Percentiles rank a stretch among this genome's conserved stretches.
These are phyloP conservation scores for Diplodia corticola DNA, from an alignment of 2,329 filamentous ascomycete genomes.

Conservation along the genomic window DNA sequence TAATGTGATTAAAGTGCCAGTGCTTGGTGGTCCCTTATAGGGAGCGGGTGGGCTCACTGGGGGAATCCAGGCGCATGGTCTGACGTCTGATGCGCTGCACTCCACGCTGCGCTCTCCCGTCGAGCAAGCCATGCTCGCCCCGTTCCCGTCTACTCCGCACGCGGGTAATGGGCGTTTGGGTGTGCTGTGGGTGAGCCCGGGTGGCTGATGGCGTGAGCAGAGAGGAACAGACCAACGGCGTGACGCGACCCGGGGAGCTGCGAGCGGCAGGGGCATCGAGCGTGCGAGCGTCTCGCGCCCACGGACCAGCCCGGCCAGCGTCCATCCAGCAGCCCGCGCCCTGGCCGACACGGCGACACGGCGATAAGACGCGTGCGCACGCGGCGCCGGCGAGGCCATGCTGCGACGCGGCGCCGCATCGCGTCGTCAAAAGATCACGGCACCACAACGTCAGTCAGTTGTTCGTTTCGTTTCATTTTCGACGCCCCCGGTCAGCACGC, in stretches of 20 bases:
- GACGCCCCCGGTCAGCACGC: neutral
- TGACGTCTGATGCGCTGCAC: conserved; percentile 17
- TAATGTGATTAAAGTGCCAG: neutral
- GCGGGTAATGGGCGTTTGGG: neutral
- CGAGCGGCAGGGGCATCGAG: neutral
- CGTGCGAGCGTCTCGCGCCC: neutral
- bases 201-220: conserved; percentile 9
- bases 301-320: neutral
- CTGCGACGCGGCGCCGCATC: neutral
- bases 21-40: neutral
- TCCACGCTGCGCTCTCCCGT: conserved; percentile 17
- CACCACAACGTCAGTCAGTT: conserved; percentile 8
- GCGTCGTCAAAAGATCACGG: conserved; percentile 8
- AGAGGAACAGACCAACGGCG: neutral
- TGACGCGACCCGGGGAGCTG: neutral
- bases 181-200: neutral
- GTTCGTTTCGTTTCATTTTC: neutral
- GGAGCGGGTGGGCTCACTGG: neutral
- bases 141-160: conserved; percentile 11
- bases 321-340: conserved; percentile 1
- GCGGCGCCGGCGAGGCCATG: neutral
- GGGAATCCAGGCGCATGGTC: neutral
- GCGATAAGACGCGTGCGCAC: neutral
- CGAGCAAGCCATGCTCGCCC: conserved; percentile 13
- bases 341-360: neutral